Conservation (phyloP, 2,329 filamentous ascomycete species). For the Endothia cerciana region DNA sequence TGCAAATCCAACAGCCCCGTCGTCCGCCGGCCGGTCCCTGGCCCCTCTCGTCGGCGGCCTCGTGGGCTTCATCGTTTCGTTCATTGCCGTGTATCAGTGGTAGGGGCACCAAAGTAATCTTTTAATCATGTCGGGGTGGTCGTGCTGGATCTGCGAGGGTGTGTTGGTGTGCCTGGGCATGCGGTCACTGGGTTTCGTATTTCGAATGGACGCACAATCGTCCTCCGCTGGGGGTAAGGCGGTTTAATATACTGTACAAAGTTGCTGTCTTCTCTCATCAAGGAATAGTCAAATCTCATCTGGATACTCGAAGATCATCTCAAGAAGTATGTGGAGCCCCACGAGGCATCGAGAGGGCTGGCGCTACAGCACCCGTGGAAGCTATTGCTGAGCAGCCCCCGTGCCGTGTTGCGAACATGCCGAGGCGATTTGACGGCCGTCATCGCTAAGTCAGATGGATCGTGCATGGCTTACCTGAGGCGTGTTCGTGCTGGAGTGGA, state of each 20-base stretch:
- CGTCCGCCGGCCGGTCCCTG: not conserved
- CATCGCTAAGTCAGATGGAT: not conserved
- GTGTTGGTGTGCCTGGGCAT: not conserved
- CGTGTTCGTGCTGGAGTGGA: constrained; percentile 1
- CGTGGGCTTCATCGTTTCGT: not conserved
- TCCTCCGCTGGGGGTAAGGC: too few species aligned
- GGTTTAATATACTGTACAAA: too few species aligned
- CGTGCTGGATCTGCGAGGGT: not conserved
- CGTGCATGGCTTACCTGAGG: not conserved
- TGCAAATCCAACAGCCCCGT: not conserved
- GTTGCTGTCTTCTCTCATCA: too few species aligned
- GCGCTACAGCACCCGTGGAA: too few species aligned
- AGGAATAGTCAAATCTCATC: too few species aligned
- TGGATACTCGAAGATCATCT: too few species aligned
- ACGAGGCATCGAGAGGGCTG: too few species aligned
- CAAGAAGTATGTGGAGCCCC: too few species aligned
- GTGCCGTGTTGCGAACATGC: too few species aligned
- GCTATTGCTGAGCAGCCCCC: too few species aligned
- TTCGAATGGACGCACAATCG: too few species aligned
- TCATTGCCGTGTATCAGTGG: constrained; percentile 1
- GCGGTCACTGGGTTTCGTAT: too few species aligned
- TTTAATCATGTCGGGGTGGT: not conserved
- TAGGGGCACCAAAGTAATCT: not conserved
- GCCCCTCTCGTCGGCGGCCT: not conserved
- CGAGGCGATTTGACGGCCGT: not conserved